Evolutionary conservation across 805 yeast genomes (phyloP), one percentile per base, ranked within the genome.

Genomic region (Kluyveromyces siamensis): DNA sequence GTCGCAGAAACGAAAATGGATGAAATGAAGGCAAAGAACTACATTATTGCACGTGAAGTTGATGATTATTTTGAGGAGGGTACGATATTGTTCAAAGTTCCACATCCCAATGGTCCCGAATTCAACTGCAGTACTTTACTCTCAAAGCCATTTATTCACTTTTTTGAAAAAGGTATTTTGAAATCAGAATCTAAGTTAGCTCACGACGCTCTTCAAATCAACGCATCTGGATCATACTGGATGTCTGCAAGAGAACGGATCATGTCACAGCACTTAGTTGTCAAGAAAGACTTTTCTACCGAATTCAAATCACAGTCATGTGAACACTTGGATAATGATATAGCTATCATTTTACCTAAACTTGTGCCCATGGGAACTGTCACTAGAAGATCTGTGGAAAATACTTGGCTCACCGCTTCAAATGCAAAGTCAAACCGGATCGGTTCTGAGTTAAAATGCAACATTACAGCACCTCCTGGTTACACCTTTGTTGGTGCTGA

Each of bases 401-500:
- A 87, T 52, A 88, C 97, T 0, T 93, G 99, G 99, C 70, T 93
- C 36, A 93, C 99, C 0, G 99, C 99, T 0, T 86, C 96, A 1
- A 95, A 95, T 67, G 95, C 96, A 1, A 93, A 95, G 59, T 71
- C 72, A 53, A 78, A 79, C 42, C 72, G 97, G 52, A 79, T 95
- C 41, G 99, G 99, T 0, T 89, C 97, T 1, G 99, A 93, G 62
- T 71, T 95, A 52, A 93, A 95, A 65, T 80, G 96, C 0, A 79
- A 87, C 72, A 73, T 93, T 5, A 70, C 75, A 49, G 96, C 97
- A 0, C 99, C 99, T 0, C 67, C 74, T 2, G 97, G 97, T 0
- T 93, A 90, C 62, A 77, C 79, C 37, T 86, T 93, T 69, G 96
- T 93, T 8, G 99, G 99, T 9, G 99, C 99, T 0, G 99, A 93